These are phyloP conservation scores for Chaetomiaceae sp. DNA, from an alignment of 2,329 filamentous ascomycete species.

Conservation along the genomic window DNA sequence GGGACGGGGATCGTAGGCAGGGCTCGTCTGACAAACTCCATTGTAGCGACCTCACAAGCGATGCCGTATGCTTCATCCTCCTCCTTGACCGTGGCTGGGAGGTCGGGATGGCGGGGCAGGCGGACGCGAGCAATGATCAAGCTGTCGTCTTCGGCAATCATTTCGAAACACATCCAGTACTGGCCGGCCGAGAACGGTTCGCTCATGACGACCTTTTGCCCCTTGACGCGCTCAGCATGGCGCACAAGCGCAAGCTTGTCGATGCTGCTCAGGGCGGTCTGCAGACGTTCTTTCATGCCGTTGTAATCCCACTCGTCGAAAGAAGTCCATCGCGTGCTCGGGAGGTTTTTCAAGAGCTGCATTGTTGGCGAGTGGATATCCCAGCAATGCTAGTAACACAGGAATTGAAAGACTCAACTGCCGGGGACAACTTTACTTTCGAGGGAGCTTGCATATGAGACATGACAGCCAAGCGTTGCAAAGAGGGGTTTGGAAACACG, in stretches of 20 bases:
- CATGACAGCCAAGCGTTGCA: no score
- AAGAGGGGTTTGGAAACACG: no score
- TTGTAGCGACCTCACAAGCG: conserved; percentile 23
- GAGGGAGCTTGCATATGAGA: no score
- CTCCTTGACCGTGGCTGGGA: not conserved
- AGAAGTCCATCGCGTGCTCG: not conserved
- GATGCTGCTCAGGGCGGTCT: not conserved
- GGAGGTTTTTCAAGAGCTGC: no score
- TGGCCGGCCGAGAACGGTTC: conserved; percentile 30
- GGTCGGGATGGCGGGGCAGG: conserved; percentile 23
- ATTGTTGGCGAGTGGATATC: no score
- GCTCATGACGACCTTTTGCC: conserved; percentile 20
- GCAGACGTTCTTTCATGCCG: not conserved
- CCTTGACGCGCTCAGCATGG: not conserved
- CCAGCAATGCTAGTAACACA: no score
- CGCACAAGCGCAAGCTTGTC: conserved; percentile 1
- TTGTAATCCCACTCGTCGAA: conserved; percentile 7
- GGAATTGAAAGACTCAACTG: no score
- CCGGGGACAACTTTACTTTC: no score
- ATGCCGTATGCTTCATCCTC: conserved; percentile 15
- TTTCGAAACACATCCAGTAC: conserved; percentile 28
- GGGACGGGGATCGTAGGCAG: conserved; percentile 16
- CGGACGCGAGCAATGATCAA: conserved; percentile 26
- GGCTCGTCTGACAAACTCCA: conserved; percentile 19
- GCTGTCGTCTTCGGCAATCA: conserved; percentile 19